Evolutionary conservation across 495 filamentous ascomycete genomes (phyloP), one percentile per base, ranked within the genome.

Genomic region (Aspergillus conjunctus): DNA sequence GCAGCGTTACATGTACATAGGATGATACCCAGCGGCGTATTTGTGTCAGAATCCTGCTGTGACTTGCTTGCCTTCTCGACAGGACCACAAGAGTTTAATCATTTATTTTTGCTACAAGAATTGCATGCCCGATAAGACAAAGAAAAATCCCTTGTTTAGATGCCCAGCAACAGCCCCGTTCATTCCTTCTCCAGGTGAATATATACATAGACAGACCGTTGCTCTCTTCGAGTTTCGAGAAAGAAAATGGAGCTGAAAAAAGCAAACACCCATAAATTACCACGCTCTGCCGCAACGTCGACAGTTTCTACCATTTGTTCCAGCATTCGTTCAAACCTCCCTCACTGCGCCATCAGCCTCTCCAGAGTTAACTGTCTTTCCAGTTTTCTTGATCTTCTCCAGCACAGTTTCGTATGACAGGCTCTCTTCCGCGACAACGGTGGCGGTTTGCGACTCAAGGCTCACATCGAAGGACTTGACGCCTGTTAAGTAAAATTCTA

Each of bases 381-480:
- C 93, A 3, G 94, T 97, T 85, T 97, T 98, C 83, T 87, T 87
- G 70, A 98, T 97, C 58, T 86, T 92, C 68, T 85, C 83, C 53
- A 96, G 83, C 46, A 98, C 91, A 22, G 85, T 90, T 54, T 91
- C 85, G 74, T 93, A 96, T 41, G 81, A 73, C 41, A 96, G 77
- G 12, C 73, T 71, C 0, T 79, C 73, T 34, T 87, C 85, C 45
- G 92, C 83, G 54, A 86, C 77, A 49, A 97, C 82, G 45, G 80
- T 81, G 44, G 91, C 94, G 17, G 82, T 90, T 71, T 98, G 91
- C 12, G 80, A 83, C 12, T 94, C 90, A 61, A 97, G 91, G 52
- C 84, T 92, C 62, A 98, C 91, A 30, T 92, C 84, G 83, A 87
- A 96, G 57, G 82, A 85, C 66, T 93, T 88, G 74, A 97, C 85